Evolutionary conservation across 2,329 filamentous ascomycete species (phyloP), one percentile per base, ranked within the genome.

Genomic region (Tolypocladium guangdongense): DNA sequence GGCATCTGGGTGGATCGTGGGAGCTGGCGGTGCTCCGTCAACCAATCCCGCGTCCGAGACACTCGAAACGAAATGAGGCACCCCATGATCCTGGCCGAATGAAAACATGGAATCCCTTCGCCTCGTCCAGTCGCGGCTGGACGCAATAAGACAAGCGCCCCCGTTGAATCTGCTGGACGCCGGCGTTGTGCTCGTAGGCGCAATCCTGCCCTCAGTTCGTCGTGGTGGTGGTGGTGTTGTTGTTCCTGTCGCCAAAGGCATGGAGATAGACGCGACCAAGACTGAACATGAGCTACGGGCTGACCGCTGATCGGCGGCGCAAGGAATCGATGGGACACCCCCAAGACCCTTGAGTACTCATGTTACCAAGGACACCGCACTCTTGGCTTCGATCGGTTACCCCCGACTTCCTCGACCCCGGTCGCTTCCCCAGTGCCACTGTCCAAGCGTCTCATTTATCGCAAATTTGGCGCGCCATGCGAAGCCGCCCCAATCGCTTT

Each of bases 1-100:
- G 12, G 35, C 35, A 16, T 56, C 54, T 47, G 52, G 62, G 57
- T 59, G 60, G 57, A 62, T 18, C 43, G 43, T 24, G 38, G 38
- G 38, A 24, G 39, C 39, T 20, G 43, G 43, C 45, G 52, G 32
- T 16, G 48, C 32, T 16, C 41, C 56, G 53, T 27, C 30, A 38
- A 32, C 45, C 50, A 46, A 52, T 52, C 50, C 50, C 30, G n/a
- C 37, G 50, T 11, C 50, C 50, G 39, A 52, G 50, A 52, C 50
- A 52, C 7, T 30, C 50, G 37, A 45, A 46, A 37, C 50, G 39
- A 52, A 52, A 45, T 45, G 50, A 36, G n/a, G 48, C 14, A 35
- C 48, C 48, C 48, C 48, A 35, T 49, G 43, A 30, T 30, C 43
- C 27, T 46, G 43, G 43, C 8, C 2, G 27, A n/a, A 46, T 32